A percentile compares a stretch with the other conserved stretches of the same genome.
phyloP scores from a whole-genome alignment of 179 eudicot species.

The Beta macrorhiza region DNA sequence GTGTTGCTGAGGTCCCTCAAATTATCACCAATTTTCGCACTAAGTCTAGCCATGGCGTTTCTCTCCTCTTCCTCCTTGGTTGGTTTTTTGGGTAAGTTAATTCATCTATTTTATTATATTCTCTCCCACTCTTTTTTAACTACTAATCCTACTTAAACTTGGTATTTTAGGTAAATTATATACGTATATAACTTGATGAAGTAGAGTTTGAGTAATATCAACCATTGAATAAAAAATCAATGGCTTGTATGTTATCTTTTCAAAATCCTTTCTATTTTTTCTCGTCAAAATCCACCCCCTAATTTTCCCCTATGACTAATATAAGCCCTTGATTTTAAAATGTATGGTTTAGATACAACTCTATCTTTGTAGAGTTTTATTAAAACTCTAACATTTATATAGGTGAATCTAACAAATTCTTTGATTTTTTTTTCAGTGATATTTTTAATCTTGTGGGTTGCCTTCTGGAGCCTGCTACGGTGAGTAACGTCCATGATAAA shows the following conservation, averaged over 20 bases:
- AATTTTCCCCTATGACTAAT: no score
- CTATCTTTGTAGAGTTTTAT: no score
- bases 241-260: no score
- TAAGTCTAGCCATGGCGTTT: constrained; percentile 90
- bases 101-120: background rate
- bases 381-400: background rate
- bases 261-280: no score
- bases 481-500: constrained; percentile 27
- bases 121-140: no score
- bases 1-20: constrained; percentile 91
- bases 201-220: background rate
- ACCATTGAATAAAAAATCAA: no score
- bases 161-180: background rate
- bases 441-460: constrained; percentile 83
- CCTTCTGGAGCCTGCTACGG: constrained; percentile 89
- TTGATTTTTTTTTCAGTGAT: constrained; percentile 46
- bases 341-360: no score
- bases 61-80: constrained; percentile 71
- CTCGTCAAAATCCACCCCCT: no score
- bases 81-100: constrained; percentile 45
- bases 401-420: background rate
- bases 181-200: background rate
- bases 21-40: constrained; percentile 82
- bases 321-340: no score
- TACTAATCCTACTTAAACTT: no score